Conservation (phyloP, 768 basidiomycete genomes). For the Tylopilus sp. region DNA sequence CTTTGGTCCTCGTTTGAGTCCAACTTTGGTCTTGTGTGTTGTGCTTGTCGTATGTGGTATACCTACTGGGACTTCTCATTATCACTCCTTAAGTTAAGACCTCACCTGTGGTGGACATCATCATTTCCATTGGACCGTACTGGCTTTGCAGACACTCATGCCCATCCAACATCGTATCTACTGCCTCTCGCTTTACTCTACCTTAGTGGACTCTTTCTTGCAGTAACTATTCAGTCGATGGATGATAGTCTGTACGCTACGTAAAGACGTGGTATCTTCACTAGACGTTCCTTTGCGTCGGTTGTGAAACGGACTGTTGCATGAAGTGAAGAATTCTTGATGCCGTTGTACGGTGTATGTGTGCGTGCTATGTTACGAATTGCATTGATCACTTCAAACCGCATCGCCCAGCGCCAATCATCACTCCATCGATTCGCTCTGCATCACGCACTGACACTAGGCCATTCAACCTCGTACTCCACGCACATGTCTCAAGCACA, state of each 20-base stretch:
- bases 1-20: conserved; percentile 42
- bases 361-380: background rate
- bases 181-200: conserved; percentile 25
- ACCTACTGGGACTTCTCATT: conserved; percentile 6
- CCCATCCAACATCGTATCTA: conserved; percentile 18
- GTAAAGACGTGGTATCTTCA: conserved; percentile 16
- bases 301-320: background rate
- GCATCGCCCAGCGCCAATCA: background rate
- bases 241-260: conserved; percentile 20
- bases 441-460: background rate
- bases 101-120: conserved; percentile 12
- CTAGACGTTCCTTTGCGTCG: conserved; percentile 11
- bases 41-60: conserved; percentile 12
- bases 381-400: background rate
- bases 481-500: conserved; percentile 18
- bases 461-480: background rate
- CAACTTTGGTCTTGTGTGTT: conserved; percentile 3
- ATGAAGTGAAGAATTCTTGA: too few species aligned
- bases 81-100: background rate
- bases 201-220: conserved; percentile 19
- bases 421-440: background rate
- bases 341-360: background rate
- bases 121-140: conserved; percentile 18
- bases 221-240: conserved; percentile 12
- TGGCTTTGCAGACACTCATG: conserved; percentile 17